Evolutionary conservation across 2,329 filamentous ascomycete species (phyloP).

Genomic region (Ceratocystis albifundus): DNA sequence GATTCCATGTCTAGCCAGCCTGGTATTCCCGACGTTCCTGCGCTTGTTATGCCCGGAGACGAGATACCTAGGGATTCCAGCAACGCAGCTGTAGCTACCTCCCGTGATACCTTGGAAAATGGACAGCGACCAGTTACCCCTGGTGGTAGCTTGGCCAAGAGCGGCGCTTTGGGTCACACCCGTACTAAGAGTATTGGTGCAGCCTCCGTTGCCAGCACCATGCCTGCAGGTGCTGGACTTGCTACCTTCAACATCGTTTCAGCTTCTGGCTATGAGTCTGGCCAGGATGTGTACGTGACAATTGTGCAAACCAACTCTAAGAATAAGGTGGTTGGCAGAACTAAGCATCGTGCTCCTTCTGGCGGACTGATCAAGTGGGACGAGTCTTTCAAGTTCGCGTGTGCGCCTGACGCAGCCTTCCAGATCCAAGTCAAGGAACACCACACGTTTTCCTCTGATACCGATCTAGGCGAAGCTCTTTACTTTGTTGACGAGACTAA

Average conservation of each 20-base stretch:
- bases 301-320: conserved; percentile 57
- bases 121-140: conserved; percentile 22
- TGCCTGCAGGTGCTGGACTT: conserved; percentile 56
- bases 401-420: conserved; percentile 75
- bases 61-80: conserved; percentile 24
- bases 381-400: conserved; percentile 66
- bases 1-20: conserved; percentile 36
- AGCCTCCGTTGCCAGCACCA: conserved; percentile 54
- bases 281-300: conserved; percentile 65
- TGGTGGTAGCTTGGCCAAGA: conserved; percentile 27
- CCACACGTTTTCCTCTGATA: conserved; percentile 70
- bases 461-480: conserved; percentile 70
- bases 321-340: conserved; percentile 77
- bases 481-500: conserved; percentile 84
- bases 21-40: conserved; percentile 34
- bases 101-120: conserved; percentile 28
- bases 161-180: conserved; percentile 32
- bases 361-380: conserved; percentile 57
- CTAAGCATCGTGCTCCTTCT: conserved; percentile 71
- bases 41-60: conserved; percentile 28
- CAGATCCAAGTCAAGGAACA: conserved; percentile 77
- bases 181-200: conserved; percentile 50
- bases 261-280: conserved; percentile 63
- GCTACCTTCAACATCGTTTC: conserved; percentile 72
- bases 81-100: conserved; percentile 25